phyloP scores from a whole-genome alignment of 768 basidiomycete species.

The Mycena galopus region DNA sequence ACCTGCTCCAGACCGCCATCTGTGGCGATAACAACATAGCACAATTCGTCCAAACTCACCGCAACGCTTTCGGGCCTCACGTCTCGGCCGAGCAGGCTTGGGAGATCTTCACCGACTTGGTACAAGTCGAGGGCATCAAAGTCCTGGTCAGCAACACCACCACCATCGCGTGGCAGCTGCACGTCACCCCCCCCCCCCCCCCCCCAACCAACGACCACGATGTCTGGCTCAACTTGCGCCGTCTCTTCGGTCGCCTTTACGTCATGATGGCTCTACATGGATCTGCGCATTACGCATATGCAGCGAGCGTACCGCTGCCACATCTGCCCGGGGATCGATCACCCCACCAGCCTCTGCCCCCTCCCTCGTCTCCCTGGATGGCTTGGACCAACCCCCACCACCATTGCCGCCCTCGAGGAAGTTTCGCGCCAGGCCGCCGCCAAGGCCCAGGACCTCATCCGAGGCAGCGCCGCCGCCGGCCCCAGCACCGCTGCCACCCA shows the following conservation, averaged over 20 bases:
- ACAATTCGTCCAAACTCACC: too few species aligned
- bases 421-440: too few species aligned
- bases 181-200: background rate
- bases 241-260: background rate
- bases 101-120: too few species aligned
- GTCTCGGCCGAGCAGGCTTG: too few species aligned
- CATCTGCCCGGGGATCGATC: constrained; percentile 14
- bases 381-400: constrained; percentile 14
- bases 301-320: background rate
- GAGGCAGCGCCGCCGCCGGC: background rate
- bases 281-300: background rate
- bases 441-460: background rate
- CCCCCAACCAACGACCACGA: background rate
- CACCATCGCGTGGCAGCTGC: background rate
- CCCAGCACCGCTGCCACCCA: too few species aligned
- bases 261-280: background rate
- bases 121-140: too few species aligned
- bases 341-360: too few species aligned
- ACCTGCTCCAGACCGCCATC: too few species aligned
- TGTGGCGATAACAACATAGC: too few species aligned
- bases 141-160: background rate
- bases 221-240: background rate
- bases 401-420: background rate
- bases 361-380: background rate
- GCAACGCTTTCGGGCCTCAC: too few species aligned